Evolutionary conservation across 2,329 filamentous ascomycete species (phyloP).

Genomic region (Exserohilum rostratum): DNA sequence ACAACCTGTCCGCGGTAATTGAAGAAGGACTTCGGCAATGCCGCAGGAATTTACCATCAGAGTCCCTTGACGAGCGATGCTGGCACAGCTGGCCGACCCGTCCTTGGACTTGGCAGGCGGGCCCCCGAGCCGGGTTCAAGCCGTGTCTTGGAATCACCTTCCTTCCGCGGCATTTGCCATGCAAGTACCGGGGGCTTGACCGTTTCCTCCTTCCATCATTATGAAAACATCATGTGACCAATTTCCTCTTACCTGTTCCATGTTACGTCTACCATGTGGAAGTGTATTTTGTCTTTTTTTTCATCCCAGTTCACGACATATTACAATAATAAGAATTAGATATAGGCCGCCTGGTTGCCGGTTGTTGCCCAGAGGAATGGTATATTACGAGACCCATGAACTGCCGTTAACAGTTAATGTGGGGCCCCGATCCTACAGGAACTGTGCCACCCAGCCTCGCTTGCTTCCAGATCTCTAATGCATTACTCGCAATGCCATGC

Average conservation of each 20-base stretch:
- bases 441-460: background rate
- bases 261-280: background rate
- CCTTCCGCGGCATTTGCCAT: background rate
- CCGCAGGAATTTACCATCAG: background rate
- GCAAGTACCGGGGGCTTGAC: background rate
- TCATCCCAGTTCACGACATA: no score
- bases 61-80: background rate
- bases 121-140: background rate
- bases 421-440: background rate
- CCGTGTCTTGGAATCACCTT: background rate
- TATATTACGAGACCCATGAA: background rate
- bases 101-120: background rate
- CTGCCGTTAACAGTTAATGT: background rate
- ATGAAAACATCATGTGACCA: no score
- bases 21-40: background rate
- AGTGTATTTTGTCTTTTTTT: background rate
- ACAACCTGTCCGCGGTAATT: no score
- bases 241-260: background rate
- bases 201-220: background rate
- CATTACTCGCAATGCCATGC: background rate
- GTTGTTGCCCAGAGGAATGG: background rate
- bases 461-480: background rate
- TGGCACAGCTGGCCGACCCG: background rate
- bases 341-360: background rate
- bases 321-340: background rate